Base-by-base conservation (phyloP, 139 green algal species). In the Chlorella sp. region DNA sequence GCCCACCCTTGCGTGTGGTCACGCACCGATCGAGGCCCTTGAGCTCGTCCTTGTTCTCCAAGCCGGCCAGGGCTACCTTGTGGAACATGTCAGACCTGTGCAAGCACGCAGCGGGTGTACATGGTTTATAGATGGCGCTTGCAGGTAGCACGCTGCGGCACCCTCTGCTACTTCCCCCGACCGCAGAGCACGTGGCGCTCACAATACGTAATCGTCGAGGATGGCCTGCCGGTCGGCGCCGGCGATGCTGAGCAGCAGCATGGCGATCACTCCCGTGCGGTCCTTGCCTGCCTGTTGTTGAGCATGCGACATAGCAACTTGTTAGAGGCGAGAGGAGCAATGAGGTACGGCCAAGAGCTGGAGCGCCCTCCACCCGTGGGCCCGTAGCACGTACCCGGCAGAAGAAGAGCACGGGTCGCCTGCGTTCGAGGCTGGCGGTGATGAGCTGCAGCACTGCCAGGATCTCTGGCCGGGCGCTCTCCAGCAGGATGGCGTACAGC, bases 221-320 rank as follows among this genome's bases (percentile, higher is more conserved):
- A 84, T 78, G 30, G 76, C 30, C 33, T 78, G 62, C 34, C 79
- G 68, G 31, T 33, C 71, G 1, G 81, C 83, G 0, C 86, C 88
- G 34, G 85, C 82, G 49, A 70, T 70, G 0, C 78, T 33, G 68
- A 94, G 80, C 62, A 93, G 62, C 49, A 91, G 69, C 33, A 83
- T 82, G 2, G 86, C 78, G 49, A 93, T 61, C 23, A 93, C 35
- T 0, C 89, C 89, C 0, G 89, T 94, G 49, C 89, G 79, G 71
- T 94, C 89, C 71, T 93, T 93, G 62, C 88, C 86, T 27, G 81
- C 70, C 50, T 74, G 71, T 31, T 32, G 69, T 42, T 32, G 30
- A 27, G 30, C 27, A 35, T 50, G 50, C 51, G 27, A 59, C 36
- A 73, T 24, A 36, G 3, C 27, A 42, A n/a, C 2, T 64, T n/a